Base-by-base conservation (phyloP, 805 yeast genomes). In the Kregervanrija delftensis region DNA sequence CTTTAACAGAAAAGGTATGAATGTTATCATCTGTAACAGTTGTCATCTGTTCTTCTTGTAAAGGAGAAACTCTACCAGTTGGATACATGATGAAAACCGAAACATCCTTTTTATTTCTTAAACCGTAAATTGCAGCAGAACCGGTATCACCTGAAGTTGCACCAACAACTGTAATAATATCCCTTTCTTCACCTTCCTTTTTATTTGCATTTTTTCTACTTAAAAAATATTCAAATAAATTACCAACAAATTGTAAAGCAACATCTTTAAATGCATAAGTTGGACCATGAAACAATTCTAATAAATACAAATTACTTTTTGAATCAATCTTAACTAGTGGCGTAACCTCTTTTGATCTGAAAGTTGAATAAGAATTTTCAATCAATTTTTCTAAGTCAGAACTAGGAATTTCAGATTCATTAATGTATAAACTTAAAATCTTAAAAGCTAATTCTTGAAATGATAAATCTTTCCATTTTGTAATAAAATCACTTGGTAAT, bases 71-170 rank as follows among this genome's bases (percentile, higher is more conserved):
- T 64, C 97, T 81, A 41, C 98, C 99, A 8, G 96, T 87, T 58
- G 99, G 99, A 62, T 91, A 93, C 57, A 93, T 71, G 52, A 93
- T 93, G 67, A 93, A 93, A 16, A 93, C 99, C 30, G 95, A 85
- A n/a, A 93, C 96, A 64, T 93, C 98, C 67, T 89, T 86, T 69
- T 93, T 93, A 65, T 95, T 95, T 69, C 99, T 79, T 54, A 93
- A 76, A 44, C 99, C 99, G 68, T 93, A 93, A 55, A 93, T 93
- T 50, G 99, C 99, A 44, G 99, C 99, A 43, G 96, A 86, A 48
- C 99, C 99, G 39, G 99, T 93, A 60, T 93, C 99, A 61, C 99
- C 99, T 39, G 96, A 85, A 28, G 99, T 93, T 37, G 99, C 99
- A 60, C 99, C 99, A 47, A 93, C 96, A 53, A 93, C 98, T 34